phyloP scores from a whole-genome alignment of 1,284 basidiomycete genomes.

The Ganoderma meredithae region DNA sequence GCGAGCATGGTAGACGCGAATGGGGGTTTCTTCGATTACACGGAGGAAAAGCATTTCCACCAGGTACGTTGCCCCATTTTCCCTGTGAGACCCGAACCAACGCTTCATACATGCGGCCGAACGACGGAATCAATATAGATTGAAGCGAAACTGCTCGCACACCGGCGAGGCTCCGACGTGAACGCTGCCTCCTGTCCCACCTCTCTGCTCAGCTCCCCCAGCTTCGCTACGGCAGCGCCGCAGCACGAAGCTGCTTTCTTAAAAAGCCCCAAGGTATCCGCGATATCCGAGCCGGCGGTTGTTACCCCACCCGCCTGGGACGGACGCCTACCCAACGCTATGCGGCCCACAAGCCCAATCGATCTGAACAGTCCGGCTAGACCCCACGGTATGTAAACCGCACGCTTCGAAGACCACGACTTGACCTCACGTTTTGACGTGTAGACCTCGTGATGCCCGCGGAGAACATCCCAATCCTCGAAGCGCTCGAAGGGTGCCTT shows the following conservation, averaged over 20 bases:
- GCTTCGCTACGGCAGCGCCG: constrained; percentile 47
- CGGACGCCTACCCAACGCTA: constrained; percentile 27
- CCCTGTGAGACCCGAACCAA: neutral
- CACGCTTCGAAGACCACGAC: neutral
- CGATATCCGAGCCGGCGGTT: constrained; percentile 45
- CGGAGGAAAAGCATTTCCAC: constrained; percentile 74
- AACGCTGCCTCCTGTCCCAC: constrained; percentile 43
- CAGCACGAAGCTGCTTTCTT: constrained; percentile 50
- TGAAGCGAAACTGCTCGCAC: constrained; percentile 73
- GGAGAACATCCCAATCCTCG: constrained; percentile 64
- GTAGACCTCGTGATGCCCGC: constrained; percentile 52
- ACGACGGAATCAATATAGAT: constrained; percentile 52
- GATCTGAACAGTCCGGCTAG: constrained; percentile 35
- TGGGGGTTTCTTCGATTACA: constrained; percentile 80
- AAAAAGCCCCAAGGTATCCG: constrained; percentile 48
- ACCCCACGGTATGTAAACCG: constrained; percentile 23
- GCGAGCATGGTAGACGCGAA: constrained; percentile 64
- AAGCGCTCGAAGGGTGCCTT: constrained; percentile 80
- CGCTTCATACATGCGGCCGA: neutral
- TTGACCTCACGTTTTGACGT: neutral
- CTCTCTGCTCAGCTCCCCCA: constrained; percentile 40
- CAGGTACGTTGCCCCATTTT: constrained; percentile 58
- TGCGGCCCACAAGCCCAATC: constrained; percentile 52
- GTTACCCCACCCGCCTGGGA: constrained; percentile 21
- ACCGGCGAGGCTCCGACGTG: constrained; percentile 56